Evolutionary conservation across 2,329 filamentous ascomycete genomes (phyloP).

Genomic region (Nigrograna mackinnonii): DNA sequence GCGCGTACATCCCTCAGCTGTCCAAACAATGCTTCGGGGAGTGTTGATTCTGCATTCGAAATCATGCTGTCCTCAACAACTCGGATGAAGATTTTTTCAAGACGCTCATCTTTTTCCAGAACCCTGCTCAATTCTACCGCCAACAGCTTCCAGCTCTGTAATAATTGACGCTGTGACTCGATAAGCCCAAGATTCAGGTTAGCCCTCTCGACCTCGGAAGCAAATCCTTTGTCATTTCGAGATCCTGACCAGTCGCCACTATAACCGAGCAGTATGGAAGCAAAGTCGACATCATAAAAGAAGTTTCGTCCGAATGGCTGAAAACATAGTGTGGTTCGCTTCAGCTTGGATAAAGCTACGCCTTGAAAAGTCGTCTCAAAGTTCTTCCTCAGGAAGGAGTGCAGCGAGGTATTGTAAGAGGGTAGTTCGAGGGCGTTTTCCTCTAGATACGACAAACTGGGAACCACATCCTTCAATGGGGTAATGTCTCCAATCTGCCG

Average conservation of each 20-base stretch:
- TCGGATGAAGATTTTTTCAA: conserved; percentile 72
- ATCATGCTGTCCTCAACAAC: conserved; percentile 77
- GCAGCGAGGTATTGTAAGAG: conserved; percentile 84
- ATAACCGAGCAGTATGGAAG: conserved; percentile 74
- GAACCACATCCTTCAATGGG: conserved; percentile 72
- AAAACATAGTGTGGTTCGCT: conserved; percentile 69
- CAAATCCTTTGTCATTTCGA: conserved; percentile 69
- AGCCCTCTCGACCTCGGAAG: conserved; percentile 79
- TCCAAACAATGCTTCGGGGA: conserved; percentile 80
- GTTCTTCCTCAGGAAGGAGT: conserved; percentile 83
- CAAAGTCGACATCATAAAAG: conserved; percentile 81
- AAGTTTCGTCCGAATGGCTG: conserved; percentile 74
- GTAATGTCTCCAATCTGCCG: conserved; percentile 72
- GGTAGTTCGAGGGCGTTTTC: conserved; percentile 78
- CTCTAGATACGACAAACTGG: conserved; percentile 78
- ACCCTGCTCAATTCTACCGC: conserved; percentile 80
- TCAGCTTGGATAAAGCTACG: conserved; percentile 76
- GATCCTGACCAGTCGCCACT: conserved; percentile 72
- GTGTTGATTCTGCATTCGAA: conserved; percentile 73
- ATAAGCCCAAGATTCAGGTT: conserved; percentile 92
- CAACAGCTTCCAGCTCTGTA: conserved; percentile 88
- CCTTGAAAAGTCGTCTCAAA: conserved; percentile 77
- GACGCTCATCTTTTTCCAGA: conserved; percentile 54
- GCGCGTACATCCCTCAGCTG: conserved; percentile 75
- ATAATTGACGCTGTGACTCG: conserved; percentile 84